A percentile compares a stretch with the other conserved stretches of the same genome.
phyloP scores from a whole-genome alignment of 169 alveolate species.

The Plasmodium adleri region DNA sequence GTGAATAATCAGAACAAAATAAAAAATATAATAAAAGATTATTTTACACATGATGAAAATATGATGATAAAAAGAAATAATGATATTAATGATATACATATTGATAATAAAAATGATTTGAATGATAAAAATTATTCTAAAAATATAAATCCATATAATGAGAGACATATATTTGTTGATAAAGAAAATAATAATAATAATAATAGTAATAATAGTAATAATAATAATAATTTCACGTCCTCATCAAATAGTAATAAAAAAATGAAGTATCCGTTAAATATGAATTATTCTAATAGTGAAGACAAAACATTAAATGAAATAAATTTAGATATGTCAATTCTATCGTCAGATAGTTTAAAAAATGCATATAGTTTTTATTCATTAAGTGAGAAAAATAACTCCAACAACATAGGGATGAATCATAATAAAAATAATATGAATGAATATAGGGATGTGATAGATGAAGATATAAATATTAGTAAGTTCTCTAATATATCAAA shows the following conservation, averaged over 20 bases:
- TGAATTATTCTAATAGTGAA: background rate
- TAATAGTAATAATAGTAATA: too few relatives aligned
- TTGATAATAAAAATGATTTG: background rate
- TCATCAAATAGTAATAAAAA: too few relatives aligned
- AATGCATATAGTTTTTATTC: constrained; percentile 45
- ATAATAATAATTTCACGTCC: too few relatives aligned
- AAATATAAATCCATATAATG: background rate
- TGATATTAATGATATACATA: background rate
- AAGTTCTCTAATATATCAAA: constrained; percentile 13
- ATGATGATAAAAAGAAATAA: background rate
- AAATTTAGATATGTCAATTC: constrained; percentile 18
- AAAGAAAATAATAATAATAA: too few relatives aligned
- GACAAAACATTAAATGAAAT: background rate
- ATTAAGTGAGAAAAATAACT: constrained; percentile 23
- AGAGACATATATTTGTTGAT: too few relatives aligned
- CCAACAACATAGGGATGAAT: constrained; percentile 4
- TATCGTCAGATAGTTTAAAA: constrained; percentile 26
- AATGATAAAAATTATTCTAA: background rate
- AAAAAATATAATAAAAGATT: background rate
- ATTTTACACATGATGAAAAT: background rate
- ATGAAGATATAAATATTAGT: constrained; percentile 5
- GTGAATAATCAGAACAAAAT: background rate
- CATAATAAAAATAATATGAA: background rate
- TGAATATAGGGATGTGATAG: too few relatives aligned
- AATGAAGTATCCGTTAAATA: background rate